These are phyloP conservation scores for Gastrolobium bilobum DNA, from an alignment of 306 rosid genomes.

Conservation along the genomic window DNA sequence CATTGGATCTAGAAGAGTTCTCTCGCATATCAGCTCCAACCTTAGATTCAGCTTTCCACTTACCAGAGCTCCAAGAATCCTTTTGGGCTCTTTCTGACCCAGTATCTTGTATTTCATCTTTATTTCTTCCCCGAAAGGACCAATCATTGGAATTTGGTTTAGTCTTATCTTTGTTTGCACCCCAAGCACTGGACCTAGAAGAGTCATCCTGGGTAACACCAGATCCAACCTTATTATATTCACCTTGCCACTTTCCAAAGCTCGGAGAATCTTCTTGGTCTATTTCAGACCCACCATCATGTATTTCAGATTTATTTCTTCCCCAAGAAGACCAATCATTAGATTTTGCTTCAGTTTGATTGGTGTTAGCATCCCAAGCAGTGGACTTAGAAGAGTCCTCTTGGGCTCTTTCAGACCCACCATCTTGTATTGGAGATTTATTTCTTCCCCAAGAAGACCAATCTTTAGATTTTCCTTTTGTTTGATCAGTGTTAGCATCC, in stretches of 20 bases:
- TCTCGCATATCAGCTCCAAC: constrained; percentile 33
- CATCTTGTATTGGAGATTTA: not conserved
- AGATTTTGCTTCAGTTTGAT: not conserved
- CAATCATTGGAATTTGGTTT: constrained; percentile 5
- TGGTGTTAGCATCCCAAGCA: constrained; percentile 12
- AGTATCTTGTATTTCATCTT: not conserved
- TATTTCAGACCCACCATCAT: not conserved
- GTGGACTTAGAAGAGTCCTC: constrained; percentile 33
- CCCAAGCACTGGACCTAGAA: constrained; percentile 48
- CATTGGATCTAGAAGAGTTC: constrained; percentile 38
- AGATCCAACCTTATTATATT: not conserved
- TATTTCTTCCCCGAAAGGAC: constrained; percentile 9
- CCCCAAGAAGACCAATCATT: constrained; percentile 12
- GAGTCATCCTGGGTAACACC: constrained; percentile 36
- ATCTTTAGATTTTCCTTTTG: not conserved
- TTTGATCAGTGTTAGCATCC: not conserved
- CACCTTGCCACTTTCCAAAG: constrained; percentile 16
- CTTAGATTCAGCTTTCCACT: constrained; percentile 28
- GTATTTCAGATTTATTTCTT: not conserved
- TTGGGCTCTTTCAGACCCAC: not conserved
- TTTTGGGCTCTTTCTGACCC: constrained; percentile 4
- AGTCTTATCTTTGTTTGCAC: not conserved
- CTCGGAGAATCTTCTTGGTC: constrained; percentile 23
- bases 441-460: not conserved
- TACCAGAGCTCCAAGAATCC: constrained; percentile 27